phyloP scores from a whole-genome alignment of 495 filamentous ascomycete species.

The Neurospora sp. region DNA sequence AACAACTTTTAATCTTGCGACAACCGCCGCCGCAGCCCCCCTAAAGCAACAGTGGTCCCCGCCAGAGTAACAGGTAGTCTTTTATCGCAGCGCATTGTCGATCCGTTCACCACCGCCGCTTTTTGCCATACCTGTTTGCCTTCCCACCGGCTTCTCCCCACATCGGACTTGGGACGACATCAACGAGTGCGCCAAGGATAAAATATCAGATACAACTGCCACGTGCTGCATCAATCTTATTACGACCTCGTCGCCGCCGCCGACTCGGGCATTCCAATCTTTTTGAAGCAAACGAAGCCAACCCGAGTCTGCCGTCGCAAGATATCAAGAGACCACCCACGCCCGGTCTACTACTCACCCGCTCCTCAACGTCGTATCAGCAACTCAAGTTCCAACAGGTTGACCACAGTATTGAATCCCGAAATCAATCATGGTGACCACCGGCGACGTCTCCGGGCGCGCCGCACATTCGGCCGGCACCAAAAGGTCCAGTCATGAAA shows the following conservation, averaged over 20 bases:
- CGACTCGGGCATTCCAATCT: background rate
- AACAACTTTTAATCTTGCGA: background rate
- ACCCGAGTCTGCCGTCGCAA: background rate
- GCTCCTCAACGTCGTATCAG: background rate
- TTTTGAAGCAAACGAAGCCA: background rate
- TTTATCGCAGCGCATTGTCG: background rate
- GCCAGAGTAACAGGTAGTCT: background rate
- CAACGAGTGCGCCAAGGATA: background rate
- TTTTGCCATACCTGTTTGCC: background rate
- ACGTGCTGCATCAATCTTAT: background rate
- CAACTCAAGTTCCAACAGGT: background rate
- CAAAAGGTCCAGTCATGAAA: constrained; percentile 29
- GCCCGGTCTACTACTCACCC: background rate
- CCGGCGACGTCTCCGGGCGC: constrained; percentile 18
- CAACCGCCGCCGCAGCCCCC: background rate
- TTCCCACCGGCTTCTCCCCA: background rate
- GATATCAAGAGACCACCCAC: background rate
- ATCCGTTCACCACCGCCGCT: constrained; percentile 1
- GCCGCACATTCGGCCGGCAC: constrained; percentile 18
- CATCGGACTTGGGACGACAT: constrained; percentile 1
- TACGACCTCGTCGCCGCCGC: background rate
- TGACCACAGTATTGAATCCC: background rate
- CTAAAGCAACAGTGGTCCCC: background rate
- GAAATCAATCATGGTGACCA: constrained; percentile 24
- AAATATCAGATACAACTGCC: background rate